Percentiles rank a stretch among this genome's conserved stretches.
phyloP scores from a whole-genome alignment of 2,329 filamentous ascomycete genomes.

The Dothistroma septosporum region DNA sequence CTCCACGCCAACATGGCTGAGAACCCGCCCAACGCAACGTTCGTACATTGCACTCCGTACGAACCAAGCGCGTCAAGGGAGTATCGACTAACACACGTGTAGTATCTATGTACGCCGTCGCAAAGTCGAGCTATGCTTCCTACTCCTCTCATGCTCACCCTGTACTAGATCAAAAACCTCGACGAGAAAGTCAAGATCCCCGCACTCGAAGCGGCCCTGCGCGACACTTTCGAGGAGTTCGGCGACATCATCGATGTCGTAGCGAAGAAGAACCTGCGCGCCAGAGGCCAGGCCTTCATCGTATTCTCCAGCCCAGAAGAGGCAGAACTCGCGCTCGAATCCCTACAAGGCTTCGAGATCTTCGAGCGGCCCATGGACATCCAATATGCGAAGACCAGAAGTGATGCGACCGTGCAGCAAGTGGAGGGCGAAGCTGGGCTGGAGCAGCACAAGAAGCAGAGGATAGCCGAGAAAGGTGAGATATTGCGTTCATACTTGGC shows the following conservation, averaged over 20 bases:
- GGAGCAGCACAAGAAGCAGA: conserved; percentile 77
- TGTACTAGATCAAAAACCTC: conserved; percentile 65
- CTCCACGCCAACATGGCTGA: conserved; percentile 15
- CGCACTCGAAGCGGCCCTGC: conserved; percentile 66
- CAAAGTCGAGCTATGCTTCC: not conserved
- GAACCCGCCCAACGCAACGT: conserved; percentile 36
- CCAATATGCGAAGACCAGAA: conserved; percentile 74
- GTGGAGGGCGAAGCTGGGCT: conserved; percentile 75
- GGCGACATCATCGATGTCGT: conserved; percentile 80
- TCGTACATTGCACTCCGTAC: conserved; percentile 43
- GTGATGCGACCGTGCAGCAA: conserved; percentile 78
- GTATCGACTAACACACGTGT: conserved; percentile 21
- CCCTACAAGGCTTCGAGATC: conserved; percentile 86
- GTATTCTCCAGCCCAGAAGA: conserved; percentile 80
- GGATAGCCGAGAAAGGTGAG: conserved; percentile 85
- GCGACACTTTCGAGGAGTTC: conserved; percentile 80
- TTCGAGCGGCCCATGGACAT: conserved; percentile 88
- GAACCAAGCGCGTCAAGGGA: conserved; percentile 28
- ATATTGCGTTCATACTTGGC: not conserved
- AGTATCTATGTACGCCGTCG: conserved; percentile 33
- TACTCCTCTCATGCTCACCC: conserved; percentile 3
- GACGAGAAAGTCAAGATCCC: conserved; percentile 88
- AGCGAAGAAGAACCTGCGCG: conserved; percentile 83
- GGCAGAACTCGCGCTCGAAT: conserved; percentile 77
- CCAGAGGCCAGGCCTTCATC: conserved; percentile 92